These are phyloP conservation scores for Ophiostoma triangulosporum DNA, from an alignment of 2,329 filamentous ascomycete species.

Conservation along the genomic window DNA sequence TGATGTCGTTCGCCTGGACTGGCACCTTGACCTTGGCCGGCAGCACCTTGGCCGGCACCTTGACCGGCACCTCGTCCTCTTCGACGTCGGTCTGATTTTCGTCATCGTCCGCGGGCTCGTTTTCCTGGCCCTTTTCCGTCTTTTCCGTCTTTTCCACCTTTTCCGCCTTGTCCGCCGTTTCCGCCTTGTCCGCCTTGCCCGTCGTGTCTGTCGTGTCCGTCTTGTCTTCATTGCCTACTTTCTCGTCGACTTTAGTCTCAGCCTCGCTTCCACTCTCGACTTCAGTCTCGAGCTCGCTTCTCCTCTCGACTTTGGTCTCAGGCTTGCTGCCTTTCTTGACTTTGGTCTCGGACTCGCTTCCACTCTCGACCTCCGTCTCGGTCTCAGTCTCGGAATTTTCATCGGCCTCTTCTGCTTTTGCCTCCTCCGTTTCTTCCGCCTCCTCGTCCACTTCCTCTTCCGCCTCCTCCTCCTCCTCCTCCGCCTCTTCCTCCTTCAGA, in stretches of 20 bases:
- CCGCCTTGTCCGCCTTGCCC: background rate
- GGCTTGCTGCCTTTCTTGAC: no score
- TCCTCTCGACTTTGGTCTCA: no score
- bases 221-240: no score
- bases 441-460: background rate
- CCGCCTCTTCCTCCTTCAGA: background rate
- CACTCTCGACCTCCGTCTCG: conserved; percentile 17
- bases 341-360: no score
- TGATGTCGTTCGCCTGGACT: background rate
- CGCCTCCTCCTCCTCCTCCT: conserved; percentile 3
- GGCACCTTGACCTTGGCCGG: background rate
- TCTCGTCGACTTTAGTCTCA: no score
- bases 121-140: background rate
- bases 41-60: background rate
- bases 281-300: no score
- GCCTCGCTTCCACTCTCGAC: no score
- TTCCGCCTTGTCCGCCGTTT: background rate
- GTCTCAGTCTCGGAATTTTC: no score
- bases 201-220: no score
- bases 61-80: conserved; percentile 13
- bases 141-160: background rate
- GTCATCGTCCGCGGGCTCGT: background rate
- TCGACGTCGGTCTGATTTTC: conserved; percentile 17
- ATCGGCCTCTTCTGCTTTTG: conserved; percentile 15
- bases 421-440: conserved; percentile 9